Evolutionary conservation across 2,329 filamentous ascomycete species (phyloP), one percentile per base, ranked within the genome.

Genomic region (Fusarium chuoi): DNA sequence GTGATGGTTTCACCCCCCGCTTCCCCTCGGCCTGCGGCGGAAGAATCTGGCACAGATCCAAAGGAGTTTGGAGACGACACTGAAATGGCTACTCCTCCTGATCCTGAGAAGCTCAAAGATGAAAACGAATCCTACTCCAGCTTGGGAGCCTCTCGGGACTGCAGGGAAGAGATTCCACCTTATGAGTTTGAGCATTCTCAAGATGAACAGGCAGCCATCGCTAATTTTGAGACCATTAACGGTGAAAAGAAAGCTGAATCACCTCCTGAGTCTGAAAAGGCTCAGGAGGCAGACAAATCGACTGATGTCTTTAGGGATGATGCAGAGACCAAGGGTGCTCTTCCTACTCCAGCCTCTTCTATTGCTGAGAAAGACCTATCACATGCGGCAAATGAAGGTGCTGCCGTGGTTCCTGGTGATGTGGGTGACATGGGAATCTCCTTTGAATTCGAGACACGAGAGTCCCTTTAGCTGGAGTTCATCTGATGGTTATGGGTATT

Each of bases 391-490:
- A 12, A 12, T 13, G 28, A 36, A 15, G 12, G 5, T 17, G 24
- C 11, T 33, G 24, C 30, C 7, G 35, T 28, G 24, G 33, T 36
- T 28, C 18, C 20, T 51, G 20, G 15, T 18, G 24, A 28, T 18
- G n/a, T 15, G 8, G 56, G 22, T 17, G 38, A 45, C 13, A 44
- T 62, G 22, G 39, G 8, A 20, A 45, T 58, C 14, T 45, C 48
- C 15, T 26, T 70, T 38, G 59, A 59, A 38, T 59, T 65, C 36
- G 67, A 56, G 33, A 17, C 57, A 33, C 49, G 42, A 22, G 65
- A 36, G 42, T 58, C 38, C n/a, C 18, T 48, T 17, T 49, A 33
- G 35, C 28, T 33, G 24, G 42, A 26, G 35, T 46, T 30, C 36
- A 28, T 61, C n/a, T 30, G 20, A 26, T 35, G n/a, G 28, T 60